A percentile compares a stretch with the other conserved stretches of the same genome.
phyloP scores from a whole-genome alignment of 2,329 filamentous ascomycete species.

The Thermomyces lanuginosus region DNA sequence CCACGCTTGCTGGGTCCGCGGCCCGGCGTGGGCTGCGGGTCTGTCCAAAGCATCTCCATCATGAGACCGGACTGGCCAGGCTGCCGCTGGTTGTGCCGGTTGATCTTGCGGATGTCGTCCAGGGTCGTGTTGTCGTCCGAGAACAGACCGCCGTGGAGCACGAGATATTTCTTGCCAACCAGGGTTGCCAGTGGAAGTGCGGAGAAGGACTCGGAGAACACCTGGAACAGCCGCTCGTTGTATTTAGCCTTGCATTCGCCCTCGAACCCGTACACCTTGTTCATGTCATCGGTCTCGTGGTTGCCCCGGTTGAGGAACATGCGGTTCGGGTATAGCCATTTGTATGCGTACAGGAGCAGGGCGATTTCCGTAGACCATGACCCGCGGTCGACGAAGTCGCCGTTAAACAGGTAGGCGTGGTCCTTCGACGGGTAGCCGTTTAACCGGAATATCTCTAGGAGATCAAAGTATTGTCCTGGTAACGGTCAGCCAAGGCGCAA shows the following conservation, averaged over 20 bases:
- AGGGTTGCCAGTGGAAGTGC: constrained; percentile 82
- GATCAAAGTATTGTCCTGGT: constrained; percentile 85
- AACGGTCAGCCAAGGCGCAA: not conserved
- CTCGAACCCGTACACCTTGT: constrained; percentile 94
- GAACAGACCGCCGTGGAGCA: constrained; percentile 88
- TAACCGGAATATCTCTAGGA: constrained; percentile 86
- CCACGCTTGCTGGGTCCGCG: constrained; percentile 91
- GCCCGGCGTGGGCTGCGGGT: constrained; percentile 72
- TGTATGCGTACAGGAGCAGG: constrained; percentile 84
- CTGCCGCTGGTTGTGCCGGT: constrained; percentile 79
- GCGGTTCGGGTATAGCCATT: constrained; percentile 72
- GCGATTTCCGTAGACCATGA: constrained; percentile 98
- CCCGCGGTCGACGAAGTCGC: constrained; percentile 93
- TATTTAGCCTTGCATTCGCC: constrained; percentile 98
- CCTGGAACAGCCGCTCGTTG: constrained; percentile 85
- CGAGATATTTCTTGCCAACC: constrained; percentile 77
- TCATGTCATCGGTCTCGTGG: constrained; percentile 99
- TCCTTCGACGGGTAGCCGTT: constrained; percentile 73
- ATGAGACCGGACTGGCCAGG: constrained; percentile 87
- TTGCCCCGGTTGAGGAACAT: constrained; percentile 98
- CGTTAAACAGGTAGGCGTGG: constrained; percentile 94
- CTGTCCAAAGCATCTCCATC: constrained; percentile 99
- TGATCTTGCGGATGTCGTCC: constrained; percentile 83
- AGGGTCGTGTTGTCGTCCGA: constrained; percentile 82
- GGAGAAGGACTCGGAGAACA: constrained; percentile 97